Evolutionary conservation across 2,329 filamentous ascomycete species (phyloP).

Genomic region (Domatiomyces globalis): DNA sequence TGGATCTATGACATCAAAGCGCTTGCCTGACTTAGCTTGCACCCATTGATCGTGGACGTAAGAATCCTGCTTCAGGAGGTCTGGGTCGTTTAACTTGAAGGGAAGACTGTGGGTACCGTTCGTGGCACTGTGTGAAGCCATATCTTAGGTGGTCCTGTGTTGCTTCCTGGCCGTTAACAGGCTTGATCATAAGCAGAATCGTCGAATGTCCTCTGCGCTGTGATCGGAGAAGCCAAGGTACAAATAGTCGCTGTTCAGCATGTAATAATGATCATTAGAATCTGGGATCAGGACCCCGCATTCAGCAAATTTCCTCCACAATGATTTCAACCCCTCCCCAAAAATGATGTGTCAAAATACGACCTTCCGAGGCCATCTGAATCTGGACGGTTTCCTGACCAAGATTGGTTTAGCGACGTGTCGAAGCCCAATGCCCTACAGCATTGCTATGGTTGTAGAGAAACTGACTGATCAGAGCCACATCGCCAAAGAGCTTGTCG

Average conservation of each 20-base stretch:
- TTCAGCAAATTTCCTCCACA: neutral
- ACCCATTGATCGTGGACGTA: constrained; percentile 38
- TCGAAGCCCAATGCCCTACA: too few relatives aligned
- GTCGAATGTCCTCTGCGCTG: neutral
- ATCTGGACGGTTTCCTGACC: too few relatives aligned
- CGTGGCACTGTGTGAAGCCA: neutral
- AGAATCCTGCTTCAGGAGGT: constrained; percentile 37
- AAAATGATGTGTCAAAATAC: neutral
- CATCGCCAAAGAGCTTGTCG: too few relatives aligned
- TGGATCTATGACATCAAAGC: constrained; percentile 41
- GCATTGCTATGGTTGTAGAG: too few relatives aligned
- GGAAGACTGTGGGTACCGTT: constrained; percentile 17
- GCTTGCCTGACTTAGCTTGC: constrained; percentile 31
- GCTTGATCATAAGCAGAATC: neutral
- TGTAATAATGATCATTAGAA: too few relatives aligned
- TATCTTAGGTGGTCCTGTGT: neutral
- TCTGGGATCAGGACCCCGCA: neutral
- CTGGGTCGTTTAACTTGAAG: constrained; percentile 34
- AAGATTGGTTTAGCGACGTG: too few relatives aligned
- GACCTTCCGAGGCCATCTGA: neutral
- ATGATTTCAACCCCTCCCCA: neutral
- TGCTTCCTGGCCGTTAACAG: neutral
- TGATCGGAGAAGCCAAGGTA: neutral
- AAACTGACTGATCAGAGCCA: too few relatives aligned
- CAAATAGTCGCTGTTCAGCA: neutral